Percentiles rank a stretch among this genome's conserved stretches.
Conservation (phyloP, 2,329 filamentous ascomycete genomes). For the Beauveria bassiana region DNA sequence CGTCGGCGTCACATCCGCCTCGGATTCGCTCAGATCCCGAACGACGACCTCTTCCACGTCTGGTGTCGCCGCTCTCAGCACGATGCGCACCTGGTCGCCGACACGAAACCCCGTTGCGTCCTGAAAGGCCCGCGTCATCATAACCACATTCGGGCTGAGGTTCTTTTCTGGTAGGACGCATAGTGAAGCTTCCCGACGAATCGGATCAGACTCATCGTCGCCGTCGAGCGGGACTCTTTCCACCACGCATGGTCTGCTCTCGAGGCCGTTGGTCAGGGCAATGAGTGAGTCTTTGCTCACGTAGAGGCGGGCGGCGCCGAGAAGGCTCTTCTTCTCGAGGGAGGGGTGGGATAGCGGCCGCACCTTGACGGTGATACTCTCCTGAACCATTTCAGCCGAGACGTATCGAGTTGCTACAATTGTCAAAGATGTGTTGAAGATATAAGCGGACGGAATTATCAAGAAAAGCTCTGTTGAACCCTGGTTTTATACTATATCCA, state of each 20-base stretch:
- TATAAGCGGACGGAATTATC: no score
- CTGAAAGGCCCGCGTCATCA: conserved; percentile 68
- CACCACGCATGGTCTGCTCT: conserved; percentile 35
- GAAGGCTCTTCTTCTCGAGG: conserved; percentile 33
- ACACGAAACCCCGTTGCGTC: conserved; percentile 66
- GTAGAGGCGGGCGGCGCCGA: conserved; percentile 39
- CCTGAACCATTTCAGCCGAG: conserved; percentile 22
- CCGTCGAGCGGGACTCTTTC: conserved; percentile 23
- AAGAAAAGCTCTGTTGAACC: no score
- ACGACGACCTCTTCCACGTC: conserved; percentile 53
- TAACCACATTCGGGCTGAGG: conserved; percentile 57
- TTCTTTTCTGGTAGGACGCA: conserved; percentile 49
- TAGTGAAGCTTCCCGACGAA: conserved; percentile 38
- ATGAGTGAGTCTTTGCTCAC: conserved; percentile 40
- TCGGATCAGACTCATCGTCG: neutral
- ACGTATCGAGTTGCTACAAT: no score
- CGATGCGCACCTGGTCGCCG: conserved; percentile 55
- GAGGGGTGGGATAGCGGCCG: conserved; percentile 33
- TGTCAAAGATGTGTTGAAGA: no score
- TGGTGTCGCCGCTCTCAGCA: conserved; percentile 46
- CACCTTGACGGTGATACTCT: conserved; percentile 32
- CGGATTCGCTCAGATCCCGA: conserved; percentile 44
- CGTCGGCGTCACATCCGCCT: conserved; percentile 18
- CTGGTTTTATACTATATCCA: no score
- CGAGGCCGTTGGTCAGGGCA: conserved; percentile 34